Base-by-base conservation (phyloP, 257 asterid species). In the Scutellaria galericulata region DNA sequence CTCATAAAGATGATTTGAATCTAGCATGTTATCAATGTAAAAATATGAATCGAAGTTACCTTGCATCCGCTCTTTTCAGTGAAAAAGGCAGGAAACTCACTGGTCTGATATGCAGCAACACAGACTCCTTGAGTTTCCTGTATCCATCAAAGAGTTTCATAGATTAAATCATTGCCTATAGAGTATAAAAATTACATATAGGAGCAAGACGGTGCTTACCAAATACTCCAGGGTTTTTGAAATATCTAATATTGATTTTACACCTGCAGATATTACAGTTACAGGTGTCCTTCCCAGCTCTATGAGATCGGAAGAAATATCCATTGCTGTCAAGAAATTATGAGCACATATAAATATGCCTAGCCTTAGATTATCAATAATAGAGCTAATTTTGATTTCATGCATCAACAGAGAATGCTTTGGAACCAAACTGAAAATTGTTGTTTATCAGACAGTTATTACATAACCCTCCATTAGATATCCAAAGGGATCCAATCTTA, bases 121-220 rank as follows among this genome's bases (percentile, higher is more conserved):
- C 97, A 88, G 70, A 91, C 97, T 81, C 97, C 96, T 71, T 91
- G 95, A 58, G 99, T 95, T 87, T 95, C 99, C 99, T 94, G 86
- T 47, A 82, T 76, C 11, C 64, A 53, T 71, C 57, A 31, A 71
- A 62, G 66, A 4, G 37, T 31, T 3, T 31, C 5, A 56, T 48
- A 58, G 64, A 14, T 62, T 61, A 47, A 47, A 7, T 60, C n/a
- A 8, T 15, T 7, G 24, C 56, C 41, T 22, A 65, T 24, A 51
- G 42, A 14, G 8, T 44, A 48, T 46, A 42, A 48, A 15, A 4
- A 14, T 44, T n/a, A 57, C 58, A 64, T 22, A 59, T 13, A 45
- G 71, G 64, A 64, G 77, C 24, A 44, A 73, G 63, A 62, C 66
- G 31, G 54, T 24, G 64, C 9, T 78, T 86, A 94, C 99, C 97